Evolutionary conservation across 768 basidiomycete genomes (phyloP), one percentile per base, ranked within the genome.

Genomic region (Imleria badia): DNA sequence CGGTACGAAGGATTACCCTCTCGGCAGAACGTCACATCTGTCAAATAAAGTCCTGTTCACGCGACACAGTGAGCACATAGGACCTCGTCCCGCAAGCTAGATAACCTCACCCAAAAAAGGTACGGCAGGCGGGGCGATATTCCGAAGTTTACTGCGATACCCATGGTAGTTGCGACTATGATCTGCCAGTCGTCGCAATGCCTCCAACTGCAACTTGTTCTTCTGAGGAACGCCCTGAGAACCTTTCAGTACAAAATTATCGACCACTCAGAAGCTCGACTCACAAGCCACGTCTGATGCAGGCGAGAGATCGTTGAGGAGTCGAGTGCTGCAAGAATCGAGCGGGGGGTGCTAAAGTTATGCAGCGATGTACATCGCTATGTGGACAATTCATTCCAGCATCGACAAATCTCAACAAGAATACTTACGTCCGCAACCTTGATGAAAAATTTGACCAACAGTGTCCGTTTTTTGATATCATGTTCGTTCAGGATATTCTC

Each of bases 221-320:
- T 98, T 98, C 65, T 90, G 85, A 2, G 91, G 79, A 33, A 99
- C 77, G 34, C 87, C 85, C 93, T 94, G 60, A 39, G 39, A 59
- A 41, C n/a, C 2, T 39, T 13, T 68, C 36, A 63, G 55, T 17
- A 48, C n/a, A 48, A 31, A 15, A 52, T 8, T 29, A 43, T 30
- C 17, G 6, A 19, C 13, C 1, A 52, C 19, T 42, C 13, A 11
- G 1, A 40, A 9, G 20, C 17, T 30, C 14, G n/a, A 78, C 90
- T 72, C 67, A 94, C 94, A 63, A 82, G 78, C 96, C 96, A 98
- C 0, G 96, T 98, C 73, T 94, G 93, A 61, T 86, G 86, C 42
- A 99, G 74, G 52, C 97, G 82, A 22, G 93, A 83, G 60, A 99
- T 95, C 2, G 93, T 97, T 17, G 94, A 96, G 15, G 93, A 96